These are phyloP conservation scores for Corymbia calophylla DNA, from an alignment of 441 rosid species.

Conservation along the genomic window DNA sequence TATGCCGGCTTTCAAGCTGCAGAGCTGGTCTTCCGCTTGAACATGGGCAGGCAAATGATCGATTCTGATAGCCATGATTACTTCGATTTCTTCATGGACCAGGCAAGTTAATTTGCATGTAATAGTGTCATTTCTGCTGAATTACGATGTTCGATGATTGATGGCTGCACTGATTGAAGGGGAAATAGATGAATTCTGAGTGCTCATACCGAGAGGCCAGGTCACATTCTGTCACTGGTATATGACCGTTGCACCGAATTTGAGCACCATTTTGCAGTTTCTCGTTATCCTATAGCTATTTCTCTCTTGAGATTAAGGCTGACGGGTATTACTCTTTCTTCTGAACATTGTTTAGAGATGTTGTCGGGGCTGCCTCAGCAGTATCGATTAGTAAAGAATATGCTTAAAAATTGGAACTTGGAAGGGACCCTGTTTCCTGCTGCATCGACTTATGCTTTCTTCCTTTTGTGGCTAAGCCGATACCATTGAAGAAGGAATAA, in stretches of 20 bases:
- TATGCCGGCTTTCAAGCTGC: slow-evolving; percentile 72
- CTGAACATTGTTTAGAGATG: not conserved
- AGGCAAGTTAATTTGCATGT: slow-evolving; percentile 39
- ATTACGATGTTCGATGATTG: not conserved
- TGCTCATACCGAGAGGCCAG: not conserved
- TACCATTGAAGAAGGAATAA: not conserved
- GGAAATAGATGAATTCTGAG: not conserved
- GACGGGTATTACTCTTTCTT: not conserved
- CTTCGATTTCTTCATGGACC: slow-evolving; percentile 85
- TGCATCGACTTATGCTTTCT: not conserved
- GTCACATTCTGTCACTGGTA: not conserved
- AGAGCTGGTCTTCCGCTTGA: slow-evolving; percentile 48
- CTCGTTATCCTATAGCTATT: not conserved
- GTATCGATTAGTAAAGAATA: not conserved
- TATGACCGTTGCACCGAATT: not conserved
- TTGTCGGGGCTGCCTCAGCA: not conserved
- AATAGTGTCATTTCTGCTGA: not conserved
- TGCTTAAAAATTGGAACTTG: not conserved
- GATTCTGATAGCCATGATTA: slow-evolving; percentile 35
- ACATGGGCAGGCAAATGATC: slow-evolving; percentile 40
- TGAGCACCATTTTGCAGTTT: not conserved
- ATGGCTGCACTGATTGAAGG: not conserved
- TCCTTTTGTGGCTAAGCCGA: not conserved
- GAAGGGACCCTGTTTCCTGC: not conserved
- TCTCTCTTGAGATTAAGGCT: not conserved